phyloP scores from a whole-genome alignment of 768 basidiomycete species.

The Ramaria rubella region DNA sequence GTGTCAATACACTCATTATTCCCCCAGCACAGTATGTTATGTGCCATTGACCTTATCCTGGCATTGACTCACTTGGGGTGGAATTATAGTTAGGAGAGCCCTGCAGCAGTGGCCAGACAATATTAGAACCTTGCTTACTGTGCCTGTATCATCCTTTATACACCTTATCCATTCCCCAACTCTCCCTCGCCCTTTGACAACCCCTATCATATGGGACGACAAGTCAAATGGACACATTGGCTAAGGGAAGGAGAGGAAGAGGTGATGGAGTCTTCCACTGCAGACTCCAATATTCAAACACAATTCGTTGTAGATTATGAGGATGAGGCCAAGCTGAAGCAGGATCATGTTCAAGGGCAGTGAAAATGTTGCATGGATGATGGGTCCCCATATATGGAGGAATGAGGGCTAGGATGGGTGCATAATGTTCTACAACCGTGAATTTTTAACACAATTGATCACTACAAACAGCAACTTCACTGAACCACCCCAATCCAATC shows the following conservation, averaged over 20 bases:
- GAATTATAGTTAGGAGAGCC: conserved; percentile 4
- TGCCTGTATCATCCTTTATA: conserved; percentile 3
- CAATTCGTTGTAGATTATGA: conserved; percentile 93
- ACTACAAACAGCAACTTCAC: too few relatives aligned
- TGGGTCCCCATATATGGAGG: too few relatives aligned
- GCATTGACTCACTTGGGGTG: background rate
- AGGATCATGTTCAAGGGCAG: conserved; percentile 12
- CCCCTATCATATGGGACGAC: conserved; percentile 78
- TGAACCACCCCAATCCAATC: too few relatives aligned
- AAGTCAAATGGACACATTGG: conserved; percentile 74
- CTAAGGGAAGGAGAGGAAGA: conserved; percentile 35
- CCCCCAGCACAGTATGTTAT: conserved; percentile 10
- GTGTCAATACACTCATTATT: conserved; percentile 11
- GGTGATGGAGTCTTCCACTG: conserved; percentile 17
- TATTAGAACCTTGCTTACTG: conserved; percentile 1
- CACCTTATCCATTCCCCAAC: conserved; percentile 4
- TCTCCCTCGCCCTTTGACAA: conserved; percentile 3
- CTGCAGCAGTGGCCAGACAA: conserved; percentile 6
- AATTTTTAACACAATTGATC: too few relatives aligned
- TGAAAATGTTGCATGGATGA: too few relatives aligned
- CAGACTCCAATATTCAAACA: conserved; percentile 15
- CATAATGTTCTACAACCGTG: too few relatives aligned
- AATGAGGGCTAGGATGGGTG: too few relatives aligned
- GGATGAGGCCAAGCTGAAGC: conserved; percentile 40
- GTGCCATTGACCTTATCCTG: background rate